Evolutionary conservation across 2,329 filamentous ascomycete genomes (phyloP).

Genomic region (Gnomoniopsis sp.): DNA sequence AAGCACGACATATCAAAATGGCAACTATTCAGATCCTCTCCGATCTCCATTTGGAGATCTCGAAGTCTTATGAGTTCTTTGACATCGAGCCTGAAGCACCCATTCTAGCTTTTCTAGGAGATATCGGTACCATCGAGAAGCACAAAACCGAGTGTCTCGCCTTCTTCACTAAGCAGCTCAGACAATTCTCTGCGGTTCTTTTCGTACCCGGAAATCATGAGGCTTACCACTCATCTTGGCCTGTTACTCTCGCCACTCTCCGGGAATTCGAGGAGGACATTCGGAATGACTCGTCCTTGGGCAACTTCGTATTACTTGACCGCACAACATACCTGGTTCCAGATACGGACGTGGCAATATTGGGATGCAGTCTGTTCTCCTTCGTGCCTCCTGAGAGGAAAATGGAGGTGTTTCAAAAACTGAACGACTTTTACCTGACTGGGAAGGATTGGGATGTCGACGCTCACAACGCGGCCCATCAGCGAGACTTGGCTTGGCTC

Average conservation of each 20-base stretch:
- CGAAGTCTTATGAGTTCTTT: constrained; percentile 47
- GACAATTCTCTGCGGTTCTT: constrained; percentile 45
- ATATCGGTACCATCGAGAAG: constrained; percentile 44
- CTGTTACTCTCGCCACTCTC: constrained; percentile 26
- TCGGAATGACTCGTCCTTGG: constrained; percentile 24
- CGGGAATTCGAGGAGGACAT: constrained; percentile 29
- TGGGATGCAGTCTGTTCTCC: constrained; percentile 44
- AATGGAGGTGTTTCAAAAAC: constrained; percentile 35
- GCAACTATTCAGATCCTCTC: constrained; percentile 47
- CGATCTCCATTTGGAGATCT: constrained; percentile 53
- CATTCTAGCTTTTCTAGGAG: constrained; percentile 53
- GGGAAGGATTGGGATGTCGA: constrained; percentile 33
- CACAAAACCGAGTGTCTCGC: constrained; percentile 39
- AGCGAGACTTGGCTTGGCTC: constrained; percentile 39
- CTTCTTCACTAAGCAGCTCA: constrained; percentile 47
- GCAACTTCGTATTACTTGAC: constrained; percentile 39
- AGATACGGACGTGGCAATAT: constrained; percentile 25
- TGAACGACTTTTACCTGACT: constrained; percentile 53
- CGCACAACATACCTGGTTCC: constrained; percentile 25
- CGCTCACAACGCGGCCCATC: constrained; percentile 34
- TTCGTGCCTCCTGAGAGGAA: constrained; percentile 34
- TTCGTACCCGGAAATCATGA: constrained; percentile 57
- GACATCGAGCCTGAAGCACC: constrained; percentile 43
- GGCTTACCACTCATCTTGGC: constrained; percentile 41
- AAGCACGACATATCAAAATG: background rate